Evolutionary conservation across 768 basidiomycete species (phyloP).

Genomic region (Filobasidium wieringae): DNA sequence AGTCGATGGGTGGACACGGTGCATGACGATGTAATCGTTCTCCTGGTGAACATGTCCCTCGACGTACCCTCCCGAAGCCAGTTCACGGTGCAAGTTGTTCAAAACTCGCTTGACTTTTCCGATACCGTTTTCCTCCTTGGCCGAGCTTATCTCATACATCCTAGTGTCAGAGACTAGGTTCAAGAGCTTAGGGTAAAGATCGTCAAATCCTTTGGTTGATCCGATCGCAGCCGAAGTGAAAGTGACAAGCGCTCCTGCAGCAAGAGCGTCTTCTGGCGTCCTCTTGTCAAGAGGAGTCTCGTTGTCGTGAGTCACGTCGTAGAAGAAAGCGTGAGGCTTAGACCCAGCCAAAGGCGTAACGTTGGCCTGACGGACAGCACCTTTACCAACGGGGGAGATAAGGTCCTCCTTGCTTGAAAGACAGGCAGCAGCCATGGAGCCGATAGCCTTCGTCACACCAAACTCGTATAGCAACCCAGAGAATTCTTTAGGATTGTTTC

Average conservation of each 20-base stretch:
- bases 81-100: constrained; percentile 80
- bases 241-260: constrained; percentile 80
- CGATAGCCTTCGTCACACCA: constrained; percentile 87
- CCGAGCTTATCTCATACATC: constrained; percentile 51
- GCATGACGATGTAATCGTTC: constrained; percentile 89
- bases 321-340: constrained; percentile 80
- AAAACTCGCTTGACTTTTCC: constrained; percentile 52
- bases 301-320: constrained; percentile 96
- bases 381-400: constrained; percentile 68
- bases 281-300: constrained; percentile 82
- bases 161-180: constrained; percentile 77
- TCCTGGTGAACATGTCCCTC: constrained; percentile 98
- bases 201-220: constrained; percentile 94
- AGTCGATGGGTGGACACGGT: constrained; percentile 77
- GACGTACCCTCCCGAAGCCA: constrained; percentile 70
- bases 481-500: constrained; percentile 69
- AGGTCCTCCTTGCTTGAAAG: constrained; percentile 65
- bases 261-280: constrained; percentile 87
- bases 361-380: constrained; percentile 58
- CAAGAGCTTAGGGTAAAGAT: constrained; percentile 87
- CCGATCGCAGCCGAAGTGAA: constrained; percentile 82
- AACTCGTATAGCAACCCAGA: constrained; percentile 78
- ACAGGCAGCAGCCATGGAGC: constrained; percentile 88
- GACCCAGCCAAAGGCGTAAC: constrained; percentile 76
- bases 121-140: constrained; percentile 42